These are phyloP conservation scores for Amaranthus tricolor DNA, from an alignment of 179 eudicot genomes.

Conservation along the genomic window DNA sequence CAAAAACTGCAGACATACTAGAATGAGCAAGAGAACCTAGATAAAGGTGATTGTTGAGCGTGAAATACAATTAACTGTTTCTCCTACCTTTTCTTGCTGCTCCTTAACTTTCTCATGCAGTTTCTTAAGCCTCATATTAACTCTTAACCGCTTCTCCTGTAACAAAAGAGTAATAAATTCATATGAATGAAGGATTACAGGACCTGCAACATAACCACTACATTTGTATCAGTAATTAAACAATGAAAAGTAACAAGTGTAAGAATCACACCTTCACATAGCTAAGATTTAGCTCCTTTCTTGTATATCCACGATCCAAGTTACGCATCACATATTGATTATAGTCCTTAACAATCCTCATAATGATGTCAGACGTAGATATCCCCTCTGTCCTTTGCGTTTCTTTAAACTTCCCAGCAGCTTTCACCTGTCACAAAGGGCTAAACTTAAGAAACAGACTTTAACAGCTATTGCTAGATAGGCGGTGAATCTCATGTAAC, in stretches of 20 bases:
- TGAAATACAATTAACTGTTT: conserved; percentile 10
- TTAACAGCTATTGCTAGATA: conserved; percentile 8
- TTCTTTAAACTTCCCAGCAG: conserved; percentile 77
- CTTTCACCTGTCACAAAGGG: conserved; percentile 63
- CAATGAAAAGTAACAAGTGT: neutral
- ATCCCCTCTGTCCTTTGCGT: conserved; percentile 89
- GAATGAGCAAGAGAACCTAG: neutral
- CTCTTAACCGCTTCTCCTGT: conserved; percentile 89
- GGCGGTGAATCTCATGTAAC: neutral
- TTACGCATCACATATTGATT: conserved; percentile 94
- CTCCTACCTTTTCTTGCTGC: conserved; percentile 64
- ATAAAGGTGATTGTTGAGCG: conserved; percentile 4
- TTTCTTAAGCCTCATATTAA: conserved; percentile 76
- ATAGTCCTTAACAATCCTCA: conserved; percentile 93
- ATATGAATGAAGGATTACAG: neutral
- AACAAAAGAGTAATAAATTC: neutral
- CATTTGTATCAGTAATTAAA: neutral
- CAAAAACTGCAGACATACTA: neutral
- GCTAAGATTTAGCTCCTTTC: conserved; percentile 90
- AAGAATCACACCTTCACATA: conserved; percentile 68
- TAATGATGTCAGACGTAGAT: conserved; percentile 88
- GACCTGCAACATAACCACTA: conserved; percentile 6
- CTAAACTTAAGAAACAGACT: conserved; percentile 10
- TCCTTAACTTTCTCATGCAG: conserved; percentile 81
- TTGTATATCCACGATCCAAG: conserved; percentile 87